Base-by-base conservation (phyloP, 306 rosid species). In the Acacia crassicarpa region DNA sequence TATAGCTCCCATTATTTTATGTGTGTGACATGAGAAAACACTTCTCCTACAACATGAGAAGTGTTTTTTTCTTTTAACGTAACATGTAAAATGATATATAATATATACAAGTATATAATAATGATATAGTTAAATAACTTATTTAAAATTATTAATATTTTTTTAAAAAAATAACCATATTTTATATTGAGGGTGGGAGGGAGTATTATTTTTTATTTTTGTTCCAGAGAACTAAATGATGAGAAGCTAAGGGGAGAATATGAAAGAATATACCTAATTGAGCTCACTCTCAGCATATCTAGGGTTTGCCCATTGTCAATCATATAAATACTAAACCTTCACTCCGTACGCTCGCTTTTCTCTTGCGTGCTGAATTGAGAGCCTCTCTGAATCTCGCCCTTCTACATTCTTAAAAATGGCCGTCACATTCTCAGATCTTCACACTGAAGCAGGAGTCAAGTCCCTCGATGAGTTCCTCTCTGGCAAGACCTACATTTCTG, bases 381-480 rank as follows among this genome's bases (percentile, higher is more conserved):
- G 41, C 63, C 25, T 53, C 32, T 32, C 20, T 74, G 72, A 63
- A 4, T 33, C 85, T 81, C 44, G 15, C 80, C 14, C 35, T 2
- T 14, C 68, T 8, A 9, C 41, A 48, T 1, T 13, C 40, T 20
- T 7, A n/a, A 72, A 23, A 74, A 94, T 94, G 97, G 97, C 98
- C n/a, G 83, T 89, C 75, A 87, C 95, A 66, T 92, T 94, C 85
- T 87, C 97, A 77, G 91, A 92, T 91, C 98, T 94, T 66, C 90
- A 94, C 91, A 81, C 97, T 27, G 91, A 94, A 25, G 79, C 87
- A 8, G 98, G 97, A 4, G 87, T 94, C 89, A 94, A 94, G 72
- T 82, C 94, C 79, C 98, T 92, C 23, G 83, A 94, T 43, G 82
- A 76, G 4, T 87, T 87, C 81, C 95, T 94, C 30, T 81, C 94